phyloP scores from a whole-genome alignment of 2,329 filamentous ascomycete species.

The Penicillium decumbens region DNA sequence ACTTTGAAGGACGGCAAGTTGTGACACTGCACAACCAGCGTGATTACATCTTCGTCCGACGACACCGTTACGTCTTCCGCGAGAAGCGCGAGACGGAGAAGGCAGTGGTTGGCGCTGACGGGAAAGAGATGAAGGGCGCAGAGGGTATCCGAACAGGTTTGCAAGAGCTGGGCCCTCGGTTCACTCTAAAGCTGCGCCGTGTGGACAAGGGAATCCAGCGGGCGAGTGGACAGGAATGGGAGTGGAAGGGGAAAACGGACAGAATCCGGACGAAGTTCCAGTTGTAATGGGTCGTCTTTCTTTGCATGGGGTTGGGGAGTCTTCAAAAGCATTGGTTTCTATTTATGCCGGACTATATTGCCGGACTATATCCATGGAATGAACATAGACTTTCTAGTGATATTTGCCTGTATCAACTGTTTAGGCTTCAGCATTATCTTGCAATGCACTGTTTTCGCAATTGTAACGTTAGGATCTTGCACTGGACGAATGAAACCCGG shows the following conservation, averaged over 20 bases:
- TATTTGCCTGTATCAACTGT: background rate
- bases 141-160: conserved; percentile 81
- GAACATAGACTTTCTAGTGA: conserved; percentile 7
- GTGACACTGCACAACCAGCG: conserved; percentile 92
- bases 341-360: background rate
- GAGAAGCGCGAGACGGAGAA: conserved; percentile 86
- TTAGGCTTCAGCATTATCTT: no score
- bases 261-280: conserved; percentile 92
- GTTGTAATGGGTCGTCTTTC: conserved; percentile 50
- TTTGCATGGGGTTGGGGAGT: conserved; percentile 25
- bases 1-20: conserved; percentile 81
- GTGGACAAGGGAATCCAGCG: conserved; percentile 83
- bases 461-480: no score
- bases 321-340: conserved; percentile 18
- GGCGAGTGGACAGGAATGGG: conserved; percentile 78
- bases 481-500: no score
- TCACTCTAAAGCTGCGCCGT: conserved; percentile 82
- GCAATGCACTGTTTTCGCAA: no score
- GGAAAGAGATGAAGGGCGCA: conserved; percentile 76
- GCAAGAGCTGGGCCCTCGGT: conserved; percentile 80
- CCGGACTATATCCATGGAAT: conserved; percentile 6
- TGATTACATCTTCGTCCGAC: conserved; percentile 89
- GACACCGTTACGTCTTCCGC: conserved; percentile 88
- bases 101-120: conserved; percentile 73
- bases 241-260: conserved; percentile 95